A percentile compares a stretch with the other conserved stretches of the same genome.
phyloP scores from a whole-genome alignment of 169 alveolate species.

The Plasmodium gallinaceum region DNA sequence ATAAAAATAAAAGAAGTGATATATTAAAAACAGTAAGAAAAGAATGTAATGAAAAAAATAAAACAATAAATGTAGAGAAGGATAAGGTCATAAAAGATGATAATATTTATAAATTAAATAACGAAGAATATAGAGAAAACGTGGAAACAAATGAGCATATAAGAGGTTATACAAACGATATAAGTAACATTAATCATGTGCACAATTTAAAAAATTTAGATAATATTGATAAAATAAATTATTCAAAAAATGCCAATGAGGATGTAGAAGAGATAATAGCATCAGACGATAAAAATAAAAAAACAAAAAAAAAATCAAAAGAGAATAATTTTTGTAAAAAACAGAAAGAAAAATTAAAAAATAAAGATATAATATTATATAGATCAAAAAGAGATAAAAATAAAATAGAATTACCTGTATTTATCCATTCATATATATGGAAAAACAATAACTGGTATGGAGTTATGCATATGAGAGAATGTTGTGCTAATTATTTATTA shows the following conservation, averaged over 20 bases:
- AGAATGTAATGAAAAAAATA: slow-evolving; percentile 46
- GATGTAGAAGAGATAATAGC: neutral
- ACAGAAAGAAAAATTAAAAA: slow-evolving; percentile 45
- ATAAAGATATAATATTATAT: slow-evolving; percentile 43
- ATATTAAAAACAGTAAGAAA: slow-evolving; percentile 5
- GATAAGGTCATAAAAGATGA: neutral
- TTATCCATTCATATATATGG: slow-evolving; percentile 81
- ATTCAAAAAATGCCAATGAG: neutral
- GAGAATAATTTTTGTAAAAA: slow-evolving; percentile 57
- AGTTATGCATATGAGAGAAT: slow-evolving; percentile 84
- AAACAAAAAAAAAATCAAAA: neutral
- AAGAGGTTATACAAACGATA: neutral
- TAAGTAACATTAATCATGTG: neutral
- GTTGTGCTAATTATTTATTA: slow-evolving; percentile 83
- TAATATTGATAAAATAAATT: neutral
- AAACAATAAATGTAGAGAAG: slow-evolving; percentile 2
- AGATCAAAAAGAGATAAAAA: slow-evolving; percentile 80
- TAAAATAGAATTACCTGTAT: slow-evolving; percentile 83
- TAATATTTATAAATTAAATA: neutral
- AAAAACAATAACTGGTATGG: slow-evolving; percentile 83
- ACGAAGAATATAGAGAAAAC: neutral
- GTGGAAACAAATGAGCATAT: neutral
- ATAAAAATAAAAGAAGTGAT: slow-evolving; percentile 21
- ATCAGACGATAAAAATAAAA: neutral
- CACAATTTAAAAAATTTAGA: neutral